Evolutionary conservation across 352 stramenopile species (phyloP).

Genomic region (Globisporangium abappressorium): DNA sequence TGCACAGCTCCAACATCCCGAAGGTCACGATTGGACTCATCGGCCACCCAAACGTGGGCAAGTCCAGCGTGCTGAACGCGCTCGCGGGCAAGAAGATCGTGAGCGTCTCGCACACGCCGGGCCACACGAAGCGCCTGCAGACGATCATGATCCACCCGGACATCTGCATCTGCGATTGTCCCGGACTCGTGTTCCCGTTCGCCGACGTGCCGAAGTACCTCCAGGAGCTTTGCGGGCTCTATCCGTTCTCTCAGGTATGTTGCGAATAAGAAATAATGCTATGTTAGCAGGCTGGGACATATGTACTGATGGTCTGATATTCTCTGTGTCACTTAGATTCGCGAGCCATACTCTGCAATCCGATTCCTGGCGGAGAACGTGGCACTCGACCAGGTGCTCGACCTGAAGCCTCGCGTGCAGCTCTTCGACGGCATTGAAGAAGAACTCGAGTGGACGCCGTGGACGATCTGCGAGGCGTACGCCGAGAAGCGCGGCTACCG

Average conservation of each 20-base stretch:
- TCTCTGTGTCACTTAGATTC: constrained; percentile 45
- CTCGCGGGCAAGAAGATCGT: constrained; percentile 86
- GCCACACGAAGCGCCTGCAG: constrained; percentile 85
- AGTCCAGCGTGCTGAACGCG: constrained; percentile 85
- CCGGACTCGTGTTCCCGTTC: constrained; percentile 84
- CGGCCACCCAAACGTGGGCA: constrained; percentile 87
- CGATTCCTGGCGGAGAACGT: constrained; percentile 83
- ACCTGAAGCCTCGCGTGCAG: constrained; percentile 69
- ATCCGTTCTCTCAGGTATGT: constrained; percentile 78
- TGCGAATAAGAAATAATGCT: neutral
- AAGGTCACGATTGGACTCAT: constrained; percentile 86
- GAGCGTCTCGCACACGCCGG: constrained; percentile 83
- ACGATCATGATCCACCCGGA: constrained; percentile 80
- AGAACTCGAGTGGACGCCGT: constrained; percentile 81
- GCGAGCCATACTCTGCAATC: constrained; percentile 85
- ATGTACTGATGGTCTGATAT: neutral
- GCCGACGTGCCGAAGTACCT: constrained; percentile 77
- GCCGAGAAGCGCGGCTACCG: constrained; percentile 81
- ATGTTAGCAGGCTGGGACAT: neutral
- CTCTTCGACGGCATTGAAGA: constrained; percentile 77
- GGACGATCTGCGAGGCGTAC: constrained; percentile 82
- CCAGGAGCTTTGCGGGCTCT: constrained; percentile 79
- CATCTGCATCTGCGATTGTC: constrained; percentile 86
- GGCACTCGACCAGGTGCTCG: constrained; percentile 61
- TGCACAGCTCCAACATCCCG: constrained; percentile 39